Base-by-base conservation (phyloP, 2,329 filamentous ascomycete species). In the Cladosporium oxysporum region DNA sequence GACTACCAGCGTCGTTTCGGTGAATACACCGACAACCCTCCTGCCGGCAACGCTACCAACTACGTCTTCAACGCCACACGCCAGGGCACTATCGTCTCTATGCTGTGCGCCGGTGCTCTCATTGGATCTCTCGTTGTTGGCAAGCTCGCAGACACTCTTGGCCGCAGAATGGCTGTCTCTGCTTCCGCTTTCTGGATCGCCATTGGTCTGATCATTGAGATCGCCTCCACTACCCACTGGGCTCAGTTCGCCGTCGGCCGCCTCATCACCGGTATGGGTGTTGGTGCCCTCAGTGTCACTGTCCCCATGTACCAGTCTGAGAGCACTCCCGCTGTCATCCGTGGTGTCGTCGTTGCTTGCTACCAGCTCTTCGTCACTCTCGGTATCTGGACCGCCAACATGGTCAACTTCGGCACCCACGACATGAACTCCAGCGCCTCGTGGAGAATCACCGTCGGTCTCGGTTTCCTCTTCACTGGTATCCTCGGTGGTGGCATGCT, bases 241-340 rank as follows among this genome's bases (percentile, higher is more conserved):
- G 75, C 75, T n/a, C 80, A 82, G 62, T 75, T 81, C 63, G 87
- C 86, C 76, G 71, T 80, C n/a, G 80, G 80, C 26, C 76, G 80
- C 59, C 75, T 80, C 37, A 73, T 81, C 29, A 78, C 78, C 55
- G 80, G 80, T 70, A 68, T 82, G 10, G 80, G 80, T 53, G 78
- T 82, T 44, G 80, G 80, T 37, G 75, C 76, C n/a, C 73, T 82
- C 21, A 80, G 78, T 10, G 85, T 90, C 37, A 82, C 86, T 41
- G 87, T 90, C 2, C 88, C 88, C 66, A 87, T 90, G 82, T 90
- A 87, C 76, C 87, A 90, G 76, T 85, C 85, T 49, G 88, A 90
- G 73, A 87, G 83, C 62, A 83, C 85, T 1, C 88, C 88, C 4
- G 82, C 83, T 21, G 82, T 87, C 71, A 88, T 90, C 67, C 85